A percentile compares a stretch with the other conserved stretches of the same genome.
Evolutionary conservation across 805 yeast species (phyloP).

Genomic region (Brettanomyces custersianus): DNA sequence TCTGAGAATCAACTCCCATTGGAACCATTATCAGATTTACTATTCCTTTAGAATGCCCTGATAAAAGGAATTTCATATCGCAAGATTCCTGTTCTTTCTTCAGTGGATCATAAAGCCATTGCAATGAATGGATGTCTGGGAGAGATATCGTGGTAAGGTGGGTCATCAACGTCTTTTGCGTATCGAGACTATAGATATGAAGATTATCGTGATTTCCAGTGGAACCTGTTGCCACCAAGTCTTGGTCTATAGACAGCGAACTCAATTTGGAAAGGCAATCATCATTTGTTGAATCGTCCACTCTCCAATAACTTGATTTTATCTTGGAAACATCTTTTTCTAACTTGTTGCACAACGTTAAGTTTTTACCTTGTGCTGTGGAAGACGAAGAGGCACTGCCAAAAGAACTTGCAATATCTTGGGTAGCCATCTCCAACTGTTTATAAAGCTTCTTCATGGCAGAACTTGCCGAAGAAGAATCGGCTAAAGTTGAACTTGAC

Average conservation of each 20-base stretch:
- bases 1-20: constrained; percentile 23
- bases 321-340: constrained; percentile 12
- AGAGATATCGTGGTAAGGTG: constrained; percentile 52
- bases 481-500: too few species aligned
- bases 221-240: constrained; percentile 43
- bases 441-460: background rate
- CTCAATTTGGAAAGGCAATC: constrained; percentile 7
- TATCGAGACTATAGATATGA: constrained; percentile 40
- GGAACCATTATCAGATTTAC: constrained; percentile 70
- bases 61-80: constrained; percentile 33
- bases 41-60: constrained; percentile 73
- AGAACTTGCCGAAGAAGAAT: too few species aligned
- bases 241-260: constrained; percentile 11
- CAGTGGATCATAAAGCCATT: constrained; percentile 37
- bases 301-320: constrained; percentile 27
- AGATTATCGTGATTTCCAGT: constrained; percentile 37
- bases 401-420: background rate
- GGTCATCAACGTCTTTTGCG: constrained; percentile 32
- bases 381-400: too few species aligned
- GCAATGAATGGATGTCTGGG: constrained; percentile 44
- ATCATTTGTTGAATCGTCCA: constrained; percentile 2
- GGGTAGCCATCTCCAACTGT: background rate
- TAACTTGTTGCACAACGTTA: background rate
- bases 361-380: too few species aligned
- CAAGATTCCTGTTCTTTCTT: background rate